Conservation (phyloP, 2,329 filamentous ascomycete genomes). For the Dactylella cylindrospora region DNA sequence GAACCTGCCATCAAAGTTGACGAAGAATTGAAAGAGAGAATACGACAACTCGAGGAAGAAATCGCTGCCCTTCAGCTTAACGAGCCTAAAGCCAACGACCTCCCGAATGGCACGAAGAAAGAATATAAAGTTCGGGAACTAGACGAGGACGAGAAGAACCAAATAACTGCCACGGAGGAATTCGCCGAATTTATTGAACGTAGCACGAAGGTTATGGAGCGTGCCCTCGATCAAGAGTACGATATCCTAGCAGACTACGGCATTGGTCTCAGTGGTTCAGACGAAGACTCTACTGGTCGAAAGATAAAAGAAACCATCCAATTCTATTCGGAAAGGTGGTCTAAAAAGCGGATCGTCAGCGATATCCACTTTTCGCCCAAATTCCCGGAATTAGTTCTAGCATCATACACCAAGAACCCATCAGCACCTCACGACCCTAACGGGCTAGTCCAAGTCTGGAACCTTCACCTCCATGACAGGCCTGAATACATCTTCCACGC, state of each 20-base stretch:
- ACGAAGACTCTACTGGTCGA: conserved; percentile 67
- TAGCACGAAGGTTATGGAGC: conserved; percentile 94
- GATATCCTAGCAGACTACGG: conserved; percentile 95
- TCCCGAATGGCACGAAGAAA: conserved; percentile 55
- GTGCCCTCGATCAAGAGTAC: conserved; percentile 78
- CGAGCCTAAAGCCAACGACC: neutral
- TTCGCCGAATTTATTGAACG: conserved; percentile 94
- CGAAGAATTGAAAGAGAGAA: conserved; percentile 81
- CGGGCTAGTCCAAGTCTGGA: conserved; percentile 95
- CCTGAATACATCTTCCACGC: conserved; percentile 97
- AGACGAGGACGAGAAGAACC: conserved; percentile 80
- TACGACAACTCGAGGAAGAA: conserved; percentile 91
- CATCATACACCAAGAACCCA: conserved; percentile 96
- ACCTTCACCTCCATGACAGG: conserved; percentile 86
- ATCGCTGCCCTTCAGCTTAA: conserved; percentile 60
- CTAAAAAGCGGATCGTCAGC: conserved; percentile 95
- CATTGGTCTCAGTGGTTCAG: conserved; percentile 77
- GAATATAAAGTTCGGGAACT: conserved; percentile 65
- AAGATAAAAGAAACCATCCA: conserved; percentile 84
- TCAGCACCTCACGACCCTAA: conserved; percentile 91
- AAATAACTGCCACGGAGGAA: conserved; percentile 86
- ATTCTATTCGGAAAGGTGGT: conserved; percentile 94
- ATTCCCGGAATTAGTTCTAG: conserved; percentile 87
- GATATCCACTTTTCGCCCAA: conserved; percentile 94
- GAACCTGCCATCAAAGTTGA: conserved; percentile 55